phyloP scores from a whole-genome alignment of 73 alveolate species.

The Symbiodinium pilosum region DNA sequence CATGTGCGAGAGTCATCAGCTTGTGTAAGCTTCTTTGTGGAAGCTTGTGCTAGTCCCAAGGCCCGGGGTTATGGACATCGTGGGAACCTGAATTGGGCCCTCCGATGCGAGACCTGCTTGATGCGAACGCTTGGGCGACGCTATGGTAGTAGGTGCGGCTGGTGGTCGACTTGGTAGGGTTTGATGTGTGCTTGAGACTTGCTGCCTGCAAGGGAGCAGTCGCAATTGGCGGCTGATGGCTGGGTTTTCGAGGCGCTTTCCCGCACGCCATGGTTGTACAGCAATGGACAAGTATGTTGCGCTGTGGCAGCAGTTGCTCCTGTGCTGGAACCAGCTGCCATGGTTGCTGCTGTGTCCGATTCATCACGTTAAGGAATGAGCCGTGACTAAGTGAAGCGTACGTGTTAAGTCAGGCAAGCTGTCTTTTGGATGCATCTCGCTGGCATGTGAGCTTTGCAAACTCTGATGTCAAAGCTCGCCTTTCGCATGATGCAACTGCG shows the following conservation, averaged over 20 bases:
- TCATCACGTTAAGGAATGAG: too few relatives aligned
- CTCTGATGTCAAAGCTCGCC: too few relatives aligned
- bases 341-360: too few relatives aligned
- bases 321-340: too few relatives aligned
- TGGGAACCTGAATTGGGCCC: slow-evolving; percentile 81
- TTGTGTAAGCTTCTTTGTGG: neutral
- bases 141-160: slow-evolving; percentile 36
- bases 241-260: slow-evolving; percentile 75
- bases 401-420: too few relatives aligned
- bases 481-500: too few relatives aligned
- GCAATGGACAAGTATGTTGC: too few relatives aligned
- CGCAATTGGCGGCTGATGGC: slow-evolving; percentile 53
- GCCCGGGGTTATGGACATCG: slow-evolving; percentile 93
- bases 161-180: too few relatives aligned
- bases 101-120: slow-evolving; percentile 57
- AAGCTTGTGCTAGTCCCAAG: neutral
- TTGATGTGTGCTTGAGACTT: neutral
- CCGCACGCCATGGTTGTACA: neutral
- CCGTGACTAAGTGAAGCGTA: too few relatives aligned
- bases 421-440: too few relatives aligned
- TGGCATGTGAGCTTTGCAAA: too few relatives aligned
- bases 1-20: neutral
- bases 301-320: too few relatives aligned
- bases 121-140: slow-evolving; percentile 75
- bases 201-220: slow-evolving; percentile 49